phyloP scores from a whole-genome alignment of 75 land plant genomes.

The Cryptomeria japonica region DNA sequence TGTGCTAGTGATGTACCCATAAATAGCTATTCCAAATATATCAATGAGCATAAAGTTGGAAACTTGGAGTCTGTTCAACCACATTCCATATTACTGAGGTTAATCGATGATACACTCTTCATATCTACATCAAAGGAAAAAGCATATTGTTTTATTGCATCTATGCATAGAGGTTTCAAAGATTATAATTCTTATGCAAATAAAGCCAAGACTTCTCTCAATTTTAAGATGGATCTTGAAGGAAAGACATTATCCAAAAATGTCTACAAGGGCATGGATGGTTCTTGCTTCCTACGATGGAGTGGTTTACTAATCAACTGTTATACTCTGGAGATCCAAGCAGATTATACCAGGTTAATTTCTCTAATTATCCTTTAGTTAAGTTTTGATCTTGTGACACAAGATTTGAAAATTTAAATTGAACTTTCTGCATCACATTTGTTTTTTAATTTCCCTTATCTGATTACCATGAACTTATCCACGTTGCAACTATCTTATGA shows the following conservation, averaged over 20 bases:
- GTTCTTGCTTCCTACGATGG: constrained; percentile 85
- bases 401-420: constrained; percentile 1
- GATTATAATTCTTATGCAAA: constrained; percentile 87
- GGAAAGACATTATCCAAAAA: constrained; percentile 25
- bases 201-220: constrained; percentile 59
- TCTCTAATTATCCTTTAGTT: background rate
- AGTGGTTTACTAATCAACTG: constrained; percentile 93
- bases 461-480: background rate
- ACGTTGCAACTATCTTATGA: background rate
- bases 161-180: constrained; percentile 69
- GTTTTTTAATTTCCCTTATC: background rate
- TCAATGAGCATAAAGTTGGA: background rate
- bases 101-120: constrained; percentile 87
- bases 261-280: constrained; percentile 62
- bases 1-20: background rate
- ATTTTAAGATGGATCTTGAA: constrained; percentile 43
- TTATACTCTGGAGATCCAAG: constrained; percentile 85
- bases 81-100: constrained; percentile 58
- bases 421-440: background rate
- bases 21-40: background rate
- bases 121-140: constrained; percentile 80
- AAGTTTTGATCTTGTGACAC: background rate
- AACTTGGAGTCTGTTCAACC: background rate
- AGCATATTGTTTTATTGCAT: constrained; percentile 53
- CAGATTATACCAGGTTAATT: constrained; percentile 90